phyloP scores from a whole-genome alignment of 2,329 filamentous ascomycete species.

The Ambrosiella xylebori region DNA sequence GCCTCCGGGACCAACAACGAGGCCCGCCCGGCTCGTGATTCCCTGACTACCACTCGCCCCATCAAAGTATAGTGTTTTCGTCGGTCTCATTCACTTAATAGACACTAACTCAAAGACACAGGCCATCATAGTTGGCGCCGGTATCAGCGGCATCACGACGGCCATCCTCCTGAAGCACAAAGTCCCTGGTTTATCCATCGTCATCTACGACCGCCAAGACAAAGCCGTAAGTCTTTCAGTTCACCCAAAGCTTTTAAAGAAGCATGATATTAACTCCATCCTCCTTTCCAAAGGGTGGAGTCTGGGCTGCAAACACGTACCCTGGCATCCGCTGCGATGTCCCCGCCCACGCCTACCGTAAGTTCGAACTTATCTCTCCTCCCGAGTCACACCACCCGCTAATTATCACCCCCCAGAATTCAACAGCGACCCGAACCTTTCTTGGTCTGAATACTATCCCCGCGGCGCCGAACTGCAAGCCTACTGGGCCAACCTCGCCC shows the following conservation, averaged over 20 bases:
- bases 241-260: neutral
- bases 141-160: neutral
- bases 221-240: neutral
- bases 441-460: neutral
- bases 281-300: neutral
- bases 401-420: neutral
- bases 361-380: neutral
- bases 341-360: neutral
- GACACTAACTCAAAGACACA: neutral
- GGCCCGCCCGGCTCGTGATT: too few relatives aligned
- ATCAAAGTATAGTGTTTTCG: neutral
- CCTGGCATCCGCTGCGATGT: neutral
- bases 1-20: too few relatives aligned
- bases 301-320: neutral
- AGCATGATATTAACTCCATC: neutral
- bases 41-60: neutral
- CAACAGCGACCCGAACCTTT: neutral
- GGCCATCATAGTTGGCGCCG: neutral
- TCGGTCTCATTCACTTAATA: neutral
- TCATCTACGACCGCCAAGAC: neutral
- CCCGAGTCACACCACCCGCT: too few relatives aligned
- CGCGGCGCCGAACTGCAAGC: neutral
- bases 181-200: neutral
- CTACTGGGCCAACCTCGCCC: neutral
- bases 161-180: neutral